These are phyloP conservation scores for Selaginella moellendorffii DNA, from an alignment of 75 land plant species.

Conservation along the genomic window DNA sequence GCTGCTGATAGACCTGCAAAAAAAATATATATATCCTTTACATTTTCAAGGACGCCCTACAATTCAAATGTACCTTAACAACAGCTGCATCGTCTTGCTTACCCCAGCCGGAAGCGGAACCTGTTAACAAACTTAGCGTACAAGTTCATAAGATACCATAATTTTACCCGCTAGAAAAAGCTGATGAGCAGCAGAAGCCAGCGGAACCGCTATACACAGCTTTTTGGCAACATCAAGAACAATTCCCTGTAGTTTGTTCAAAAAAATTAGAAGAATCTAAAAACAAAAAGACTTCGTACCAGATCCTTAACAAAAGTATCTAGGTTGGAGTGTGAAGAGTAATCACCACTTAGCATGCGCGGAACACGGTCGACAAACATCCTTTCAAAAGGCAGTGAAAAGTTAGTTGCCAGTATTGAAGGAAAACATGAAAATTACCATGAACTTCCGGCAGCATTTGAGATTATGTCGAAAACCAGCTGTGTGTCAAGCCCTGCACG, in stretches of 20 bases:
- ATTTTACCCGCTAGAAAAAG: not conserved
- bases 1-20: slow-evolving; percentile 71
- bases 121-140: slow-evolving; percentile 19
- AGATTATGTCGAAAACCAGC: slow-evolving; percentile 73
- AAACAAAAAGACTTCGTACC: not conserved
- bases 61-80: slow-evolving; percentile 95
- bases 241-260: not conserved
- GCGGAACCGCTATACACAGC: not conserved
- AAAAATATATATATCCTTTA: too few relatives aligned
- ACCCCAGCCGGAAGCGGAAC: slow-evolving; percentile 91
- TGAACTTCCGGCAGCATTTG: slow-evolving; percentile 97
- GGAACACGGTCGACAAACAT: slow-evolving; percentile 56
- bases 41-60: too few relatives aligned
- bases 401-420: not conserved
- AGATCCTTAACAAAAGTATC: not conserved
- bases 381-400: slow-evolving; percentile 28
- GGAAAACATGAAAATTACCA: slow-evolving; percentile 29
- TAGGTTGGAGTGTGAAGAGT: slow-evolving; percentile 53
- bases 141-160: not conserved
- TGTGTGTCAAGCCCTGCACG: slow-evolving; percentile 66
- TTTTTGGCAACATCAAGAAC: not conserved
- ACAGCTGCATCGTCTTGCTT: slow-evolving; percentile 82
- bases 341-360: slow-evolving; percentile 44
- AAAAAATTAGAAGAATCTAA: not conserved
- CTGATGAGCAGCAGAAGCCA: not conserved